These are phyloP conservation scores for Obba rivulosa DNA, from an alignment of 768 basidiomycete species.

Conservation along the genomic window DNA sequence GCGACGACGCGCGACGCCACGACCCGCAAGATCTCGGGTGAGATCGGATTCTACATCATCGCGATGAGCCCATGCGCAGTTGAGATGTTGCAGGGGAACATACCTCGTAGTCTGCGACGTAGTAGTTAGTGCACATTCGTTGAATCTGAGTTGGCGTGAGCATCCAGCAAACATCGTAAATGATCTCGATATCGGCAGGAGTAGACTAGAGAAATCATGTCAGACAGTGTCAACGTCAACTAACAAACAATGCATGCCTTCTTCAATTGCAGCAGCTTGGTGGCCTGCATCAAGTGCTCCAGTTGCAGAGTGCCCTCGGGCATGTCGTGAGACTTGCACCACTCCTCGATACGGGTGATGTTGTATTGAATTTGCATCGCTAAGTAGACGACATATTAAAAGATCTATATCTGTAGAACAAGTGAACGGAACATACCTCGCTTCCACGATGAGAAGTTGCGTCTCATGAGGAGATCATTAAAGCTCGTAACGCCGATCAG, in stretches of 20 bases:
- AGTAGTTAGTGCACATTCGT: slow-evolving; percentile 98
- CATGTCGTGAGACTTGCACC: slow-evolving; percentile 99
- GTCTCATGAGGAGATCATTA: slow-evolving; percentile 96
- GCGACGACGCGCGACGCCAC: slow-evolving; percentile 94
- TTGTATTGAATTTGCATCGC: slow-evolving; percentile 99
- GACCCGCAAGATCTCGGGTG: slow-evolving; percentile 93
- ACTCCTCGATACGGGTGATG: slow-evolving; percentile 94
- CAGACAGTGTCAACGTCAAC: background rate
- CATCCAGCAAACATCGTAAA: slow-evolving; percentile 99
- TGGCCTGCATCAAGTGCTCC: slow-evolving; percentile 99
- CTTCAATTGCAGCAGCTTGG: slow-evolving; percentile 95
- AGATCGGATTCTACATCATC: slow-evolving; percentile 80
- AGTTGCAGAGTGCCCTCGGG: slow-evolving; percentile 96
- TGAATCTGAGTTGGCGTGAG: slow-evolving; percentile 98
- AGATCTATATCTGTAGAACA: background rate
- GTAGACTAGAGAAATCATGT: slow-evolving; percentile 55
- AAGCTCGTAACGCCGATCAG: slow-evolving; percentile 95
- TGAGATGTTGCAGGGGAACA: background rate
- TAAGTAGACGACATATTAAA: slow-evolving; percentile 25
- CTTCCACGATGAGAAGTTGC: slow-evolving; percentile 99
- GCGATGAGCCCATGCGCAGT: slow-evolving; percentile 2
- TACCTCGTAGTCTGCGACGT: slow-evolving; percentile 98
- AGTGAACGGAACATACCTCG: slow-evolving; percentile 56
- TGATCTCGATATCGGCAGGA: slow-evolving; percentile 94
- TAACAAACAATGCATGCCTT: slow-evolving; percentile 50